These are phyloP conservation scores for Arachnomyces sp. DNA, from an alignment of 2,329 filamentous ascomycete genomes.

Conservation along the genomic window DNA sequence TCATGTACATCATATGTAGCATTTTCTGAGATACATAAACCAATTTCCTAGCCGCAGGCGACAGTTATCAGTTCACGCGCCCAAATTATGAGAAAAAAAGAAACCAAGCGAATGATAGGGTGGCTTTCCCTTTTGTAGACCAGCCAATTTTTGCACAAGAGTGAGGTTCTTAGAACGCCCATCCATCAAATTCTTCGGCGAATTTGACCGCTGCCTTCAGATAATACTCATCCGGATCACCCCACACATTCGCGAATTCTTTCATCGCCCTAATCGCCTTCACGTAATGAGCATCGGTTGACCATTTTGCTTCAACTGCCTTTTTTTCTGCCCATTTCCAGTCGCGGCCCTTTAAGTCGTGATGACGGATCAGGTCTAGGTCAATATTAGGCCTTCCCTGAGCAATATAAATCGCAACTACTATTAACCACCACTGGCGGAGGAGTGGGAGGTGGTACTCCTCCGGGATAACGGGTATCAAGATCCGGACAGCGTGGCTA, in stretches of 20 bases:
- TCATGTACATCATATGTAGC: too few species aligned
- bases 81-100: too few species aligned
- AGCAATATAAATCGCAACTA: conserved; percentile 66
- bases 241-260: conserved; percentile 51
- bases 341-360: conserved; percentile 54
- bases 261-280: conserved; percentile 72
- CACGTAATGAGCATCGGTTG: conserved; percentile 73
- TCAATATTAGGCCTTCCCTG: conserved; percentile 66
- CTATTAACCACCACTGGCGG: conserved; percentile 82
- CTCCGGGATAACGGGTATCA: conserved; percentile 67
- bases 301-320: conserved; percentile 59
- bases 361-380: conserved; percentile 51
- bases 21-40: too few species aligned
- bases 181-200: conserved; percentile 35
- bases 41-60: too few species aligned
- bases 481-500: conserved; percentile 77
- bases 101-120: too few species aligned
- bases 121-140: too few species aligned
- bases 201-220: conserved; percentile 44
- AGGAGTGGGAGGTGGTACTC: conserved; percentile 66
- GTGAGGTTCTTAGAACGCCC: conserved; percentile 7
- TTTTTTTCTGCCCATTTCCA: conserved; percentile 71
- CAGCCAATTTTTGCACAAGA: too few species aligned
- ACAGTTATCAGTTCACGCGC: too few species aligned
- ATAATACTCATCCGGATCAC: conserved; percentile 37